Conservation (phyloP, 2,329 filamentous ascomycete genomes). For the Fusarium zealandicum region DNA sequence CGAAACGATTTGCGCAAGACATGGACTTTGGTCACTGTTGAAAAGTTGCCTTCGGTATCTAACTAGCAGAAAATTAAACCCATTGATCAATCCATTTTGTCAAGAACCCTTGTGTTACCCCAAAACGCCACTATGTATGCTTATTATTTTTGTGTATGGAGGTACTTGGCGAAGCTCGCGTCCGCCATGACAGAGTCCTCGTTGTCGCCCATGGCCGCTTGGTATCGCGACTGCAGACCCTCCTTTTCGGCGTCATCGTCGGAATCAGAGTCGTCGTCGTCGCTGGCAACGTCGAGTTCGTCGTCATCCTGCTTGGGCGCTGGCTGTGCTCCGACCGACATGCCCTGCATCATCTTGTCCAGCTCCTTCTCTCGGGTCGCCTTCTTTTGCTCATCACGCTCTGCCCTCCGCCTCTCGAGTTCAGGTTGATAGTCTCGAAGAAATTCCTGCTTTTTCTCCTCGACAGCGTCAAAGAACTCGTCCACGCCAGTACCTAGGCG, state of each 20-base stretch:
- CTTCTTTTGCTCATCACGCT: slow-evolving; percentile 78
- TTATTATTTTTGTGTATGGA: slow-evolving; percentile 54
- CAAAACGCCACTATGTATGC: slow-evolving; percentile 36
- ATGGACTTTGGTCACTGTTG: slow-evolving; percentile 14
- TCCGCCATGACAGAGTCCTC: slow-evolving; percentile 59
- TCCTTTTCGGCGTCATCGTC: slow-evolving; percentile 68
- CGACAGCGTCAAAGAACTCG: slow-evolving; percentile 90
- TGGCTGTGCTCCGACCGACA: slow-evolving; percentile 60
- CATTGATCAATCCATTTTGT: slow-evolving; percentile 17
- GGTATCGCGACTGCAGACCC: slow-evolving; percentile 77
- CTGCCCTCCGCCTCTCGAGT: slow-evolving; percentile 77
- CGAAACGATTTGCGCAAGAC: slow-evolving; percentile 16
- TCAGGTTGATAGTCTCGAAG: slow-evolving; percentile 90
- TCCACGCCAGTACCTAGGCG: slow-evolving; percentile 92
- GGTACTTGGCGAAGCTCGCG: slow-evolving; percentile 69
- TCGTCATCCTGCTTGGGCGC: slow-evolving; percentile 53
- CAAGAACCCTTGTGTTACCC: slow-evolving; percentile 20
- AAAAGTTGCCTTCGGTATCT: slow-evolving; percentile 37
- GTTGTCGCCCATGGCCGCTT: slow-evolving; percentile 72
- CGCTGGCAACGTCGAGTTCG: slow-evolving; percentile 62
- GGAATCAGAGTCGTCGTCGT: slow-evolving; percentile 63
- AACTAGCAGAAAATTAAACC: slow-evolving; percentile 27
- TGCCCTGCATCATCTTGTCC: slow-evolving; percentile 93
- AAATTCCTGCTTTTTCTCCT: slow-evolving; percentile 88
- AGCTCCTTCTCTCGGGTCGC: slow-evolving; percentile 79